Conservation (phyloP, 495 filamentous ascomycete genomes). For the Penicillium crystallinum region DNA sequence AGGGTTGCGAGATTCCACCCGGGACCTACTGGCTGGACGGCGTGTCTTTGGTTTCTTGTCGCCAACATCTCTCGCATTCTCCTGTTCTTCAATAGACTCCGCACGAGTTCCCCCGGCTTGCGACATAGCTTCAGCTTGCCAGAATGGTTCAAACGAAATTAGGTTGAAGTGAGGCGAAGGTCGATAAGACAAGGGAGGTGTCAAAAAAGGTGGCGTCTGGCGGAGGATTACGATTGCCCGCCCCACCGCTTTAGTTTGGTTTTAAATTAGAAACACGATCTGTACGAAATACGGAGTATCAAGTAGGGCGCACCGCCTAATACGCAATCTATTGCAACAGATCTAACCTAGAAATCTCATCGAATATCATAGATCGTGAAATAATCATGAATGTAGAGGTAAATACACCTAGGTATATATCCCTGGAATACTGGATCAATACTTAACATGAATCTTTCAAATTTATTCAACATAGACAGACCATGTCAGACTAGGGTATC, state of each 20-base stretch:
- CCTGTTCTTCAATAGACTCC: constrained; percentile 48
- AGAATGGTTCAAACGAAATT: constrained; percentile 7
- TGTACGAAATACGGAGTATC: neutral
- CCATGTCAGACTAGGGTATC: constrained; percentile 30
- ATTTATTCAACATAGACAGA: constrained; percentile 10
- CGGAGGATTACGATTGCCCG: constrained; percentile 7
- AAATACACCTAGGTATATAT: too few relatives aligned
- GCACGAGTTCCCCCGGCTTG: constrained; percentile 38
- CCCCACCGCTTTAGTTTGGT: constrained; percentile 14
- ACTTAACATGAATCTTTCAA: too few relatives aligned
- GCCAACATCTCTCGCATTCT: constrained; percentile 38
- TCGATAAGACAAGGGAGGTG: constrained; percentile 18
- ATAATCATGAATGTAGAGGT: too few relatives aligned
- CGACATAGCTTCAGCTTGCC: constrained; percentile 36
- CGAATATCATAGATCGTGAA: too few relatives aligned
- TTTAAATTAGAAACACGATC: constrained; percentile 7
- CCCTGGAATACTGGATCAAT: too few relatives aligned
- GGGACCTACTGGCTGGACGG: constrained; percentile 70
- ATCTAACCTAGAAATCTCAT: too few relatives aligned
- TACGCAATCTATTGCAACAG: too few relatives aligned
- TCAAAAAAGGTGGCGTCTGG: constrained; percentile 29
- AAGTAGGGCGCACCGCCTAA: too few relatives aligned
- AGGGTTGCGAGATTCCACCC: neutral
- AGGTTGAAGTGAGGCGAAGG: neutral
- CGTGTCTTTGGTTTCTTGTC: constrained; percentile 80